These are phyloP conservation scores for Scutellaria baicalensis DNA, from an alignment of 257 asterid species.

Conservation along the genomic window DNA sequence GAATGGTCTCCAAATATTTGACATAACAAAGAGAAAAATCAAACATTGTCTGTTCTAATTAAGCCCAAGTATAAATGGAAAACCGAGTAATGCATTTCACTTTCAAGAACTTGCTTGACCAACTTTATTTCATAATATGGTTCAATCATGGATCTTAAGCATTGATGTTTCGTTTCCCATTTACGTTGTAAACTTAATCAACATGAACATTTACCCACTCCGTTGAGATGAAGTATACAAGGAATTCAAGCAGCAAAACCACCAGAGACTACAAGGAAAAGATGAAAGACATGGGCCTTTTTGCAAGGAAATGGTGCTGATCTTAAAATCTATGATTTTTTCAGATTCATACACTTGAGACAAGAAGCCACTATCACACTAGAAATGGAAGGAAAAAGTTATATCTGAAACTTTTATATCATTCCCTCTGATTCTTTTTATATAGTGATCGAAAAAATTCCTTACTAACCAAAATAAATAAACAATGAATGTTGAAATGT, in stretches of 20 bases:
- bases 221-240: not conserved
- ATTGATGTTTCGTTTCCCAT: no score
- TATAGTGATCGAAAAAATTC: not conserved
- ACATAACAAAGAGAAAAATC: not conserved
- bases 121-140: not conserved
- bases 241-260: not conserved
- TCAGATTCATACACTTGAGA: no score
- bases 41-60: not conserved
- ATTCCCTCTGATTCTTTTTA: not conserved
- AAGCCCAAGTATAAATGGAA: not conserved
- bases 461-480: not conserved
- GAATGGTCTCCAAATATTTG: slow-evolving; percentile 15
- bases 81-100: not conserved
- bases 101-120: not conserved
- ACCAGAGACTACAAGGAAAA: not conserved
- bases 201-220: no score
- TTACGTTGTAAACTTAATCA: no score
- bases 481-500: not conserved
- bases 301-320: not conserved
- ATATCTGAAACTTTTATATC: not conserved
- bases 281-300: not conserved
- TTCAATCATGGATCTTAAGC: not conserved
- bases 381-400: not conserved
- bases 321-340: not conserved
- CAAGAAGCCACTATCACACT: not conserved